These are phyloP conservation scores for Monosporascus sp. DNA, from an alignment of 2,329 filamentous ascomycete genomes.

Conservation along the genomic window DNA sequence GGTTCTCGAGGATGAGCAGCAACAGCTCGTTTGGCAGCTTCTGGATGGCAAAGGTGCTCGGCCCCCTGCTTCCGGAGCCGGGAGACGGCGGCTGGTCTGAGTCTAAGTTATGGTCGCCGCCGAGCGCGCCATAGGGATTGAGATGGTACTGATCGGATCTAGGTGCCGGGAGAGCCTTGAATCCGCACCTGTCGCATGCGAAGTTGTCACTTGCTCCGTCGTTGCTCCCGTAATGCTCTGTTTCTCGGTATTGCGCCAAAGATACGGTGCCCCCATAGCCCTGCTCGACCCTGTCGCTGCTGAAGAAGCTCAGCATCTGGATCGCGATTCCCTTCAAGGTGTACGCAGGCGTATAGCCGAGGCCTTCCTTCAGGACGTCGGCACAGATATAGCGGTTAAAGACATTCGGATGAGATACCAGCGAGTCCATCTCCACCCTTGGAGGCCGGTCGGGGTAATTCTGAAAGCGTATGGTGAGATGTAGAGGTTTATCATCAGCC, in stretches of 20 bases:
- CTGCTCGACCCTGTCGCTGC: constrained; percentile 41
- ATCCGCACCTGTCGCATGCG: constrained; percentile 22
- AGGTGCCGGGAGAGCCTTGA: constrained; percentile 1
- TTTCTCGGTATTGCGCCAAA: constrained; percentile 21
- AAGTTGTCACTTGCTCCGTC: constrained; percentile 8
- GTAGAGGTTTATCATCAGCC: constrained; percentile 32
- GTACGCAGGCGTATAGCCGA: constrained; percentile 45
- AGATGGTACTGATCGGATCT: not conserved
- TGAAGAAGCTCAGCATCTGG: constrained; percentile 48
- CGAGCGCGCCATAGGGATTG: constrained; percentile 4
- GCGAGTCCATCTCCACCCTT: constrained; percentile 33
- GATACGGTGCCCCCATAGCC: constrained; percentile 16
- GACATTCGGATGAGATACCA: constrained; percentile 41
- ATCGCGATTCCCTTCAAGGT: constrained; percentile 45
- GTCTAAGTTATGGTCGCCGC: too few relatives aligned
- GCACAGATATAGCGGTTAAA: constrained; percentile 39
- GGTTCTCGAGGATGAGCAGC: constrained; percentile 26
- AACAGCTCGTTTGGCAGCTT: constrained; percentile 37
- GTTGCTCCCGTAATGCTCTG: not conserved
- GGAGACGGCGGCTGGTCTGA: not conserved
- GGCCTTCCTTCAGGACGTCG: constrained; percentile 35
- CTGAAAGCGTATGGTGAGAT: constrained; percentile 36
- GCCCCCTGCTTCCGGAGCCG: not conserved
- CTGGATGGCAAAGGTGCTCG: constrained; percentile 17
- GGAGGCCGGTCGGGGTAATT: constrained; percentile 37